Evolutionary conservation across 495 filamentous ascomycete species (phyloP).

Genomic region (Penicillium arizonense): DNA sequence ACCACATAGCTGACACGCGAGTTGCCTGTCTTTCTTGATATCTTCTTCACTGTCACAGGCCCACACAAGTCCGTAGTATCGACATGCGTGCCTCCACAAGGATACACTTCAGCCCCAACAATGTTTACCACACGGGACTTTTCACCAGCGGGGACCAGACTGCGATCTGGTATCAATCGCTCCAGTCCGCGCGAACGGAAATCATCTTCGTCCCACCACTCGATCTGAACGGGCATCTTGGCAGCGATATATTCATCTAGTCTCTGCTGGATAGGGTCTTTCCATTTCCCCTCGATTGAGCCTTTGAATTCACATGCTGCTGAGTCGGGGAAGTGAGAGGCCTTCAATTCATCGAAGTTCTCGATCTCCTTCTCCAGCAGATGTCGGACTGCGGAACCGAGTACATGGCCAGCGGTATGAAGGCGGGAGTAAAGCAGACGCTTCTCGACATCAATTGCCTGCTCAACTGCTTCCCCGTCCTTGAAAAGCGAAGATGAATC

Average conservation of each 20-base stretch:
- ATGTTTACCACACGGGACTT: conserved; percentile 55
- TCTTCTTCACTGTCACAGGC: conserved; percentile 57
- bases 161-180: conserved; percentile 48
- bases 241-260: conserved; percentile 50
- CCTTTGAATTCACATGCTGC: conserved; percentile 60
- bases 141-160: conserved; percentile 42
- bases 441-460: conserved; percentile 52
- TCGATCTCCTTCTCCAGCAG: conserved; percentile 47
- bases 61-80: conserved; percentile 50
- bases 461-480: conserved; percentile 40
- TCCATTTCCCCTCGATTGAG: conserved; percentile 57
- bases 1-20: conserved; percentile 55
- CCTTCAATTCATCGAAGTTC: conserved; percentile 58
- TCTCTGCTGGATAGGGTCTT: conserved; percentile 52
- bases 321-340: conserved; percentile 60
- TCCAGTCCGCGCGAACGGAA: conserved; percentile 39
- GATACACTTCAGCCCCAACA: conserved; percentile 57
- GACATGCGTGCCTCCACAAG: conserved; percentile 67
- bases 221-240: conserved; percentile 53
- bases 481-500: conserved; percentile 21
- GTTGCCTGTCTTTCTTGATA: conserved; percentile 54
- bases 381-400: conserved; percentile 56
- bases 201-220: conserved; percentile 59
- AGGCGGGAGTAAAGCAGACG: conserved; percentile 56
- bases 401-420: conserved; percentile 65